Percentiles rank a stretch among this genome's conserved stretches.
Evolutionary conservation across 176 grass and related monocot species (phyloP).

Genomic region (Puya raimondii): DNA sequence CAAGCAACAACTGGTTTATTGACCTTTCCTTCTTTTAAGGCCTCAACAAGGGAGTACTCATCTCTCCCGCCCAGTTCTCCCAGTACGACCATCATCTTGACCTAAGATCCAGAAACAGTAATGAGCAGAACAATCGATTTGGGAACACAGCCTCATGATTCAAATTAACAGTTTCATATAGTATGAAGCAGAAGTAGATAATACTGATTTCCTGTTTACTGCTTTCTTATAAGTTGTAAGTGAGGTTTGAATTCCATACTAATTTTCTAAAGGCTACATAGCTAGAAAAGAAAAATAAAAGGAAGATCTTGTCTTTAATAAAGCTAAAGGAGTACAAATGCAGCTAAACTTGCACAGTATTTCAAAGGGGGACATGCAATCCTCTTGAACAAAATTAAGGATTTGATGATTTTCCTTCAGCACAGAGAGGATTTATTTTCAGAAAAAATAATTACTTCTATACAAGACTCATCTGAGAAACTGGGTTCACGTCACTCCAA

Average conservation of each 20-base stretch:
- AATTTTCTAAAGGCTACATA: too few relatives aligned
- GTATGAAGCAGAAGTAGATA: neutral
- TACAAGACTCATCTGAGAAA: neutral
- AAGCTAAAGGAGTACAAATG: too few relatives aligned
- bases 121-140: slow-evolving; percentile 2
- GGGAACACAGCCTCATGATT: neutral
- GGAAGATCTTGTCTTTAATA: too few relatives aligned
- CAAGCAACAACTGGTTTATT: slow-evolving; percentile 97
- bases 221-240: neutral
- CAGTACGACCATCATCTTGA: slow-evolving; percentile 99
- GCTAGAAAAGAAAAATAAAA: too few relatives aligned
- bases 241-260: neutral
- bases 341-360: too few relatives aligned
- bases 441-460: slow-evolving; percentile 7
- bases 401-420: too few relatives aligned
- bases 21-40: slow-evolving; percentile 91
- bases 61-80: slow-evolving; percentile 93
- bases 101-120: slow-evolving; percentile 38
- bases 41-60: slow-evolving; percentile 94
- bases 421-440: neutral
- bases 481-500: neutral
- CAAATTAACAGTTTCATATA: neutral
- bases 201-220: neutral
- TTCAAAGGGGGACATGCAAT: too few relatives aligned
- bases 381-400: too few relatives aligned